These are phyloP conservation scores for Conoideocrella luteorostrata DNA, from an alignment of 2,329 filamentous ascomycete genomes.

Conservation along the genomic window DNA sequence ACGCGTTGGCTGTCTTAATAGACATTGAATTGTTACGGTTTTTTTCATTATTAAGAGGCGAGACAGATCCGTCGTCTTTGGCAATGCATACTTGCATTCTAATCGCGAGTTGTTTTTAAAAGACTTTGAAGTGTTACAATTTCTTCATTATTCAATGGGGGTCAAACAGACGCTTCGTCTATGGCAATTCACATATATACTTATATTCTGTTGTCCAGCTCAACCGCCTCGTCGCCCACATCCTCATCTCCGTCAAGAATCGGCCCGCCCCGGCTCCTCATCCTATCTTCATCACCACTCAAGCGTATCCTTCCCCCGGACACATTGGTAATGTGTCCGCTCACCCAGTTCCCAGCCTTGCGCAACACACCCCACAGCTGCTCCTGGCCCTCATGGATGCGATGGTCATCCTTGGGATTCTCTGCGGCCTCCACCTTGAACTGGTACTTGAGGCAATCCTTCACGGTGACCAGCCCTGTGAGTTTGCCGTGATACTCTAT, in stretches of 20 bases:
- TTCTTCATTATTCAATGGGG: too few relatives aligned
- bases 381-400: conserved; percentile 54
- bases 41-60: too few relatives aligned
- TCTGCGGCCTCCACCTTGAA: conserved; percentile 91
- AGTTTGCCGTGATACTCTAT: conserved; percentile 85
- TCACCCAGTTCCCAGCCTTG: conserved; percentile 50
- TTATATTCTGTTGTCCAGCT: conserved; percentile 33
- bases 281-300: conserved; percentile 29
- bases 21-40: too few relatives aligned
- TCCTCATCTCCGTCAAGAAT: conserved; percentile 39
- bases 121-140: too few relatives aligned
- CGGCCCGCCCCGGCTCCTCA: conserved; percentile 37
- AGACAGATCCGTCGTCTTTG: too few relatives aligned
- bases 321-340: conserved; percentile 43
- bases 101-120: too few relatives aligned
- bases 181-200: background rate
- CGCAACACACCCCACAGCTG: conserved; percentile 56
- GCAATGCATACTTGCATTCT: too few relatives aligned
- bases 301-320: conserved; percentile 54
- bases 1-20: too few relatives aligned
- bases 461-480: conserved; percentile 83
- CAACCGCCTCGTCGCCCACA: conserved; percentile 33
- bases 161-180: too few relatives aligned
- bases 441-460: conserved; percentile 95
- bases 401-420: conserved; percentile 56